These are phyloP conservation scores for Trichosanthes cucumerina DNA, from an alignment of 306 rosid species.

Conservation along the genomic window DNA sequence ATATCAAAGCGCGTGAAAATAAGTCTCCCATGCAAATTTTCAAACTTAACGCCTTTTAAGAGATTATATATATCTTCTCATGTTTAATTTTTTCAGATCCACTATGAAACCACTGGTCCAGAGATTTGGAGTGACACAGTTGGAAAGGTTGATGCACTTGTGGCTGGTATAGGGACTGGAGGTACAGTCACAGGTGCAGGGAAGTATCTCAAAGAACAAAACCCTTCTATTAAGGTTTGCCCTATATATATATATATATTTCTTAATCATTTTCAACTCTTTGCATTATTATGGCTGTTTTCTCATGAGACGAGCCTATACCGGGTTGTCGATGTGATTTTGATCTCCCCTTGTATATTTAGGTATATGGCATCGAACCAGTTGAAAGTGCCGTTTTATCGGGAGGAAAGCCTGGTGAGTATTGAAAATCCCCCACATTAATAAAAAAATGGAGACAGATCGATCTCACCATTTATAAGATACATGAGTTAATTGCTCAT, in stretches of 20 bases:
- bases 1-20: too few relatives aligned
- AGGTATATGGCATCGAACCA: conserved; percentile 83
- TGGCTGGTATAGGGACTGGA: conserved; percentile 90
- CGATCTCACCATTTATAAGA: too few relatives aligned
- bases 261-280: neutral
- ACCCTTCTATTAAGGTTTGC: conserved; percentile 65
- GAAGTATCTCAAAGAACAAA: conserved; percentile 73
- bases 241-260: too few relatives aligned
- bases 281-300: neutral
- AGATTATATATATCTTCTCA: neutral
- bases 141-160: conserved; percentile 64
- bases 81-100: conserved; percentile 41
- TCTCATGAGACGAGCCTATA: neutral
- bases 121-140: conserved; percentile 70
- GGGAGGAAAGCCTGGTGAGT: conserved; percentile 86
- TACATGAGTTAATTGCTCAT: too few relatives aligned
- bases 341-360: neutral
- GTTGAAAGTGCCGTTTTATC: conserved; percentile 74
- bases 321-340: neutral
- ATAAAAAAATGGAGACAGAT: too few relatives aligned
- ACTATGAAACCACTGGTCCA: conserved; percentile 86
- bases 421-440: neutral
- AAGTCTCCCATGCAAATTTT: too few relatives aligned
- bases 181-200: conserved; percentile 86
- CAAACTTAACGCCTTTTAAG: too few relatives aligned